Conservation (phyloP, 2,329 filamentous ascomycete species). For the Scedosporium dehoogii region DNA sequence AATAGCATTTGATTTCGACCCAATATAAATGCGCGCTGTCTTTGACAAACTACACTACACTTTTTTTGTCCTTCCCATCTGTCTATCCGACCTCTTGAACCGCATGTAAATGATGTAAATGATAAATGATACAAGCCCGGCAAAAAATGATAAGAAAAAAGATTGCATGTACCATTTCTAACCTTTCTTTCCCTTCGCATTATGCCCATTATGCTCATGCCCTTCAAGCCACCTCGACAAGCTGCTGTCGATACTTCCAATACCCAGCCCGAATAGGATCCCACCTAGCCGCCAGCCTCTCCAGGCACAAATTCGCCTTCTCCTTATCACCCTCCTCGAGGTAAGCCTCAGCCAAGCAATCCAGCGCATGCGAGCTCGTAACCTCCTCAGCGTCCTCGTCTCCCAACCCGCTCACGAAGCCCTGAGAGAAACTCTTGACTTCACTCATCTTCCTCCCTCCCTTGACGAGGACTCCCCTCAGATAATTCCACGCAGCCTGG, state of each 20-base stretch:
- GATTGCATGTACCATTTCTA: neutral
- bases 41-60: neutral
- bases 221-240: neutral
- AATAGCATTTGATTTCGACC: neutral
- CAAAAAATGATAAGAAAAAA: neutral
- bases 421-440: slow-evolving; percentile 36
- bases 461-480: slow-evolving; percentile 65
- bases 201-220: neutral
- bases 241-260: slow-evolving; percentile 57
- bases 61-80: neutral
- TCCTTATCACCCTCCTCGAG: slow-evolving; percentile 44
- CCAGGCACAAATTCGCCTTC: slow-evolving; percentile 60
- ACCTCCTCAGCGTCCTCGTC: slow-evolving; percentile 39
- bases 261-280: slow-evolving; percentile 87
- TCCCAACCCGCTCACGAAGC: slow-evolving; percentile 40
- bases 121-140: too few relatives aligned
- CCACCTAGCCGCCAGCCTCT: slow-evolving; percentile 71
- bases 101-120: too few relatives aligned
- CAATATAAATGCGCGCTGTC: neutral
- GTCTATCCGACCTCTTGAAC: neutral
- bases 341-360: slow-evolving; percentile 62
- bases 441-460: slow-evolving; percentile 40
- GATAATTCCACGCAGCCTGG: slow-evolving; percentile 87
- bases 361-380: slow-evolving; percentile 56
- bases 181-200: neutral